Conservation (phyloP, 257 asterid species). For the Asclepias syriaca region DNA sequence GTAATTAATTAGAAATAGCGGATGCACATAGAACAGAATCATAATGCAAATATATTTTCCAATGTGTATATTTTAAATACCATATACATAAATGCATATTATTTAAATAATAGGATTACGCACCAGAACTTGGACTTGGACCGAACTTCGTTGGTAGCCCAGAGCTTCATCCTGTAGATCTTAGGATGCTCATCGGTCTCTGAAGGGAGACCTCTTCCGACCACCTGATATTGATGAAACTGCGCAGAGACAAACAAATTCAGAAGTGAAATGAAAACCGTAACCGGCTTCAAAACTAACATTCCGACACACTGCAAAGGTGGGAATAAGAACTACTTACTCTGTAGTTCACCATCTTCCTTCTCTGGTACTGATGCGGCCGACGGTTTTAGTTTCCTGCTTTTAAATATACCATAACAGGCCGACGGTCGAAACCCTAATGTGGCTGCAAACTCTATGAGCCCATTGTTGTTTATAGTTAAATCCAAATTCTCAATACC, state of each 20-base stretch:
- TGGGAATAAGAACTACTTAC: constrained; percentile 10
- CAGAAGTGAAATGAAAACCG: not conserved
- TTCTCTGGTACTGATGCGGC: constrained; percentile 13
- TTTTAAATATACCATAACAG: not conserved
- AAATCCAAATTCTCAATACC: not conserved
- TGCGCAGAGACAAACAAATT: constrained; percentile 21
- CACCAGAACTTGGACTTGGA: constrained; percentile 87
- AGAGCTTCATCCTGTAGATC: constrained; percentile 90
- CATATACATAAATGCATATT: no score
- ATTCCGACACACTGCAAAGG: not conserved
- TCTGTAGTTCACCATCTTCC: constrained; percentile 47
- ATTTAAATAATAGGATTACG: not conserved
- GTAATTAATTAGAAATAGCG: not conserved
- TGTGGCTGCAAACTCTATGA: not conserved
- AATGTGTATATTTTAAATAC: not conserved
- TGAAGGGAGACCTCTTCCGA: constrained; percentile 86
- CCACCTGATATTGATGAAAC: constrained; percentile 93
- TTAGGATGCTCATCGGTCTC: constrained; percentile 78
- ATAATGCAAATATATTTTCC: not conserved
- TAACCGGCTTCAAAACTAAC: not conserved
- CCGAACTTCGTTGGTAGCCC: constrained; percentile 95
- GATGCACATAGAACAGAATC: not conserved
- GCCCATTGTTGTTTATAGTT: not conserved
- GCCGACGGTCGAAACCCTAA: not conserved
- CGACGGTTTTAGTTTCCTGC: constrained; percentile 12